Evolutionary conservation across 768 basidiomycete genomes (phyloP), one percentile per base, ranked within the genome.

Genomic region (Cystobasidium tubakii): DNA sequence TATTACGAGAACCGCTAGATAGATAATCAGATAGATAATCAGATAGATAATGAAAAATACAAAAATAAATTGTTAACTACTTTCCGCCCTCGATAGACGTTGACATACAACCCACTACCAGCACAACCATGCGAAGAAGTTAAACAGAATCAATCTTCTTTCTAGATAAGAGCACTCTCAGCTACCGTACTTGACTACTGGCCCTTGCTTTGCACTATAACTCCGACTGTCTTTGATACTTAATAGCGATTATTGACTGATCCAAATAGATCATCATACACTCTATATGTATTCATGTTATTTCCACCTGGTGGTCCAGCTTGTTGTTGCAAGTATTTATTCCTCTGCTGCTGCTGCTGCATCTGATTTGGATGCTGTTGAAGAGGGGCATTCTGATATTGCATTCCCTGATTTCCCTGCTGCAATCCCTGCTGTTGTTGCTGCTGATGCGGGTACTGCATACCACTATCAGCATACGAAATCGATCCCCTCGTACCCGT

Each of bases 221-320:
- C n/a, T n/a, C n/a, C n/a, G n/a, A n/a, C n/a, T n/a, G n/a, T n/a
- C n/a, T n/a, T n/a, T n/a, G n/a, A n/a, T n/a, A n/a, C n/a, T n/a
- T n/a, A 31, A 34, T 29, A 60, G 12, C 29, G 13, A 60, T 60
- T 60, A 60, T 60, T 60, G 27, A 60, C 33, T 17, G 57, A 60
- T 29, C 57, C 57, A 60, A 60, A 60, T n/a, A 67, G 29, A 53
- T 67, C 66, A 53, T 67, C 66, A 54, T 67, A 67, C 9, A 67
- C 50, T 54, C 50, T 67, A 54, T 67, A 67, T 2, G 57, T 34
- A 29, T 34, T 34, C 25, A 60, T 34, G 15, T 34, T 34, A 60
- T 34, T 60, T 7, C 57, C 57, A 60, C 57, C 57, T n/a, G n/a
- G n/a, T 15, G 57, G 46, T n/a, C 46, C 46, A 50, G 46, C 15